These are phyloP conservation scores for Capsella bursapastoris DNA, from an alignment of 345 rosid genomes.

Conservation along the genomic window DNA sequence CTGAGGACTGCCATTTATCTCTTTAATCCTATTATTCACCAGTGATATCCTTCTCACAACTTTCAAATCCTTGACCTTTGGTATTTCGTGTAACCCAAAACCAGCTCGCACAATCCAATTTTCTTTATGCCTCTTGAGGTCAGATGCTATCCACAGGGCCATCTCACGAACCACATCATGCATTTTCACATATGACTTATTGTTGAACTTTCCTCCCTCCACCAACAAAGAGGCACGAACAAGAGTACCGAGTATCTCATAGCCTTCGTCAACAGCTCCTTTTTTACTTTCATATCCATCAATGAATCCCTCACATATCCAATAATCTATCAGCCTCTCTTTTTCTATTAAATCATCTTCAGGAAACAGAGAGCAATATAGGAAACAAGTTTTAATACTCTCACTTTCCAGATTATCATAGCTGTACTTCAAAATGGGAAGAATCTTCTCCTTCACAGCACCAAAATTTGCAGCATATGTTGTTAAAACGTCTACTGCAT, in stretches of 20 bases:
- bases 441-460: conserved; percentile 20
- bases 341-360: not conserved
- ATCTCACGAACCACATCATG: conserved; percentile 52
- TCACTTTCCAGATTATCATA: conserved; percentile 23
- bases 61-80: conserved; percentile 31
- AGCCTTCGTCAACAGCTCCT: conserved; percentile 36
- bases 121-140: not conserved
- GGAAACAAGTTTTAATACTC: conserved; percentile 2
- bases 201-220: conserved; percentile 39
- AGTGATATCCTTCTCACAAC: conserved; percentile 38
- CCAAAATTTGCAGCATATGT: conserved; percentile 23
- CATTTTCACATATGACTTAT: conserved; percentile 46
- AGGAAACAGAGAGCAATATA: conserved; percentile 13
- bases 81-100: conserved; percentile 21
- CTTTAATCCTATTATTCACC: conserved; percentile 35
- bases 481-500: conserved; percentile 1
- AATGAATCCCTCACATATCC: conserved; percentile 23
- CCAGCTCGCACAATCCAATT: conserved; percentile 7
- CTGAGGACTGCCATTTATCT: conserved; percentile 27
- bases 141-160: conserved; percentile 47
- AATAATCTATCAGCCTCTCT: conserved; percentile 21
- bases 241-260: conserved; percentile 39
- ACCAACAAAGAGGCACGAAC: conserved; percentile 25
- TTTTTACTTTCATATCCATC: conserved; percentile 2
- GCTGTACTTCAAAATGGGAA: conserved; percentile 20